Percentiles rank a stretch among this genome's conserved stretches.
Evolutionary conservation across 2,329 filamentous ascomycete genomes (phyloP).

Genomic region (Leptographium galeiforme): DNA sequence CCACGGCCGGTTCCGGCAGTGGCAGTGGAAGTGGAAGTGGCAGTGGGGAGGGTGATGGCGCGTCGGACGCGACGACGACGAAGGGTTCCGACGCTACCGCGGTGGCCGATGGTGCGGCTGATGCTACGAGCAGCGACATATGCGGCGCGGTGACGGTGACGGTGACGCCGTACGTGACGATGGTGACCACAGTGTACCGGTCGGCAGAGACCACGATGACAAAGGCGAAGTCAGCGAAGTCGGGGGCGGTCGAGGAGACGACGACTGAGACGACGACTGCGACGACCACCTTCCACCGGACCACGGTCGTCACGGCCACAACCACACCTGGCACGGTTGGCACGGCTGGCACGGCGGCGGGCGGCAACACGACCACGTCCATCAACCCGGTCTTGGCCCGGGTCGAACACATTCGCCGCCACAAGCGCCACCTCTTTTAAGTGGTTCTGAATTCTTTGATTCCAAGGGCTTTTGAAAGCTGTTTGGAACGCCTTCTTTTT

Average conservation of each 20-base stretch:
- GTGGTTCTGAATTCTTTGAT: background rate
- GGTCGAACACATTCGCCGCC: background rate
- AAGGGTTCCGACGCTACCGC: no score
- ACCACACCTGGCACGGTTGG: background rate
- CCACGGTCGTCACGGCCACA: background rate
- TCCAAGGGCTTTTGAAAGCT: no score
- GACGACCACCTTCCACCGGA: background rate
- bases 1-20: background rate
- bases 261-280: background rate
- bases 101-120: background rate
- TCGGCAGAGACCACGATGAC: background rate
- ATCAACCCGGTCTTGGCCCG: background rate
- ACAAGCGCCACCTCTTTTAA: background rate
- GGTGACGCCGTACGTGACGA: background rate
- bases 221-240: background rate
- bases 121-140: background rate
- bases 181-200: background rate
- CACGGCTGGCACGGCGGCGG: background rate
- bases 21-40: background rate
- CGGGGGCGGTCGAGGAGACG: background rate
- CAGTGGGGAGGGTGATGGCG: no score
- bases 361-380: background rate
- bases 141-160: background rate
- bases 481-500: background rate
- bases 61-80: no score